Evolutionary conservation across 2,329 filamentous ascomycete genomes (phyloP).

Genomic region (Penicillium paneum): DNA sequence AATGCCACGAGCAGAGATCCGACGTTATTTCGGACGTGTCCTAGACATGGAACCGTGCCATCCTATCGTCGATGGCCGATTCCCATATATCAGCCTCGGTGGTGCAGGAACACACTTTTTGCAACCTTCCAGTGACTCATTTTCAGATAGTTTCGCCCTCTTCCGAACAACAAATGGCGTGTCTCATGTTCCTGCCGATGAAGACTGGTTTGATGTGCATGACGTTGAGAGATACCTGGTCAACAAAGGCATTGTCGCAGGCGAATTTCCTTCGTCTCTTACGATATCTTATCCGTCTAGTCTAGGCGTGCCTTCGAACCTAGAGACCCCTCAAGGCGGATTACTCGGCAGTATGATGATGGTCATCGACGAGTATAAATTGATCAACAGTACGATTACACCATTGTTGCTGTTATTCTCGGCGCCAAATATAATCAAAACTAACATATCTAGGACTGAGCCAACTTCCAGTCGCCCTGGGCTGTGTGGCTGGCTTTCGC

Average conservation of each 20-base stretch:
- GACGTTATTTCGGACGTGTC: conserved; percentile 18
- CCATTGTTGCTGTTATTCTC: not conserved
- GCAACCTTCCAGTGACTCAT: not conserved
- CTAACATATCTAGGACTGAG: conserved; percentile 7
- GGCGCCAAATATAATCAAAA: not conserved
- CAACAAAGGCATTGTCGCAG: conserved; percentile 2
- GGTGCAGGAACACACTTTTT: conserved; percentile 12
- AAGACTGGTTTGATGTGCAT: conserved; percentile 22
- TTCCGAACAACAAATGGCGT: conserved; percentile 14
- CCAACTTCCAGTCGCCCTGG: conserved; percentile 9
- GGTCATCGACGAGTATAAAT: conserved; percentile 1
- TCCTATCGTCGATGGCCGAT: conserved; percentile 11
- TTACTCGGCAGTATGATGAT: not conserved
- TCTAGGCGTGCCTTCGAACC: not conserved
- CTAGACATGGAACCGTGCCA: conserved; percentile 12
- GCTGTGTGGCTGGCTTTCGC: conserved; percentile 16
- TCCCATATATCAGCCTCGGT: conserved; percentile 17
- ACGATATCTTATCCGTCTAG: not conserved
- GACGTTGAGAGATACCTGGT: conserved; percentile 20
- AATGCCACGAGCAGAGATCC: conserved; percentile 10
- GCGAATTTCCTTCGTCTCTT: not conserved
- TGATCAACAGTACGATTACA: not conserved
- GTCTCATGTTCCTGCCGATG: conserved; percentile 3
- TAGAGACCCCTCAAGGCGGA: not conserved
- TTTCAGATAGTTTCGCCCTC: not conserved